A percentile compares a stretch with the other conserved stretches of the same genome.
These are phyloP conservation scores for Aureobasidium sp. DNA, from an alignment of 2,329 filamentous ascomycete genomes.

Conservation along the genomic window DNA sequence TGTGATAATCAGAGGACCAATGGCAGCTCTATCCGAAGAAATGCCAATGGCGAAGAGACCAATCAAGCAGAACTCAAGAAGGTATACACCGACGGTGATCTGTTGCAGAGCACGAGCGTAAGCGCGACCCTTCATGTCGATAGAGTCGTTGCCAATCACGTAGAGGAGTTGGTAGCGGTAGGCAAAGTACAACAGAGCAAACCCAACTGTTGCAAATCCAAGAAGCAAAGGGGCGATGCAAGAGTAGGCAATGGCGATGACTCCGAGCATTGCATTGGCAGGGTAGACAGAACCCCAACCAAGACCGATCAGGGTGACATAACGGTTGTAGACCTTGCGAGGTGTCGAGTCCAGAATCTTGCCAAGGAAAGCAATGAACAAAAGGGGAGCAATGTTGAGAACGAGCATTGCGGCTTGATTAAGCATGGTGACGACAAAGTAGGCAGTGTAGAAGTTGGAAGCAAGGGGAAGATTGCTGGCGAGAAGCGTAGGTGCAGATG, in stretches of 20 bases:
- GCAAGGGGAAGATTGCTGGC: slow-evolving; percentile 32
- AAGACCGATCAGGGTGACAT: slow-evolving; percentile 37
- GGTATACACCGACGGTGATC: slow-evolving; percentile 41
- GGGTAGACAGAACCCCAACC: slow-evolving; percentile 42
- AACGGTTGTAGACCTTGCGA: slow-evolving; percentile 40
- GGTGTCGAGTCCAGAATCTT: slow-evolving; percentile 36
- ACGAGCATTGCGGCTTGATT: slow-evolving; percentile 22
- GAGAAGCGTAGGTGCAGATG: slow-evolving; percentile 27
- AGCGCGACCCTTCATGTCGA: slow-evolving; percentile 42
- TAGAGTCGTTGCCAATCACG: slow-evolving; percentile 37
- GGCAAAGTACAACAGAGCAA: slow-evolving; percentile 40
- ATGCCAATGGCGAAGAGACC: slow-evolving; percentile 38
- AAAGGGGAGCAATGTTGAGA: slow-evolving; percentile 18
- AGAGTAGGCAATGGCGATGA: slow-evolving; percentile 40
- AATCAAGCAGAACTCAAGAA: slow-evolving; percentile 43
- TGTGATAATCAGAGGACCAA: slow-evolving; percentile 38
- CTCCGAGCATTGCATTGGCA: slow-evolving; percentile 40
- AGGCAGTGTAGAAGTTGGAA: slow-evolving; percentile 36
- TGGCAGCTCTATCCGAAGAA: slow-evolving; percentile 27
- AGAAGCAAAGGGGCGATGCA: slow-evolving; percentile 44
- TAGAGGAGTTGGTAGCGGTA: slow-evolving; percentile 46
- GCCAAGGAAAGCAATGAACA: slow-evolving; percentile 27
- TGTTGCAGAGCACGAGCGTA: slow-evolving; percentile 43
- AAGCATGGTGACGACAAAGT: slow-evolving; percentile 34
- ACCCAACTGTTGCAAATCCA: slow-evolving; percentile 39